Conservation (phyloP, 768 basidiomycete species). For the Phylloporus sp. region DNA sequence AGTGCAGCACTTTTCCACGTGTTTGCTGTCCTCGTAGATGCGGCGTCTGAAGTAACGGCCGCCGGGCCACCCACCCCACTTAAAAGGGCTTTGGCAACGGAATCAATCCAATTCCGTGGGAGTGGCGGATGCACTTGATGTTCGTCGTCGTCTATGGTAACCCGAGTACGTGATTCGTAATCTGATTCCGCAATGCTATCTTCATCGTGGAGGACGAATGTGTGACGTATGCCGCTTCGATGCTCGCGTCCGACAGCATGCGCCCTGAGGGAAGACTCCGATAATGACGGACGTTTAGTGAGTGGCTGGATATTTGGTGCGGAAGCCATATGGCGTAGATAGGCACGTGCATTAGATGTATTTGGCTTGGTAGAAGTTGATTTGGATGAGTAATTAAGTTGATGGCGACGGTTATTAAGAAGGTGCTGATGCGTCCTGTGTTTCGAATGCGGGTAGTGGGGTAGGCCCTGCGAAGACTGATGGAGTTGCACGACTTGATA, state of each 20-base stretch:
- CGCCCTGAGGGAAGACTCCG: constrained; percentile 33
- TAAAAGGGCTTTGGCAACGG: constrained; percentile 63
- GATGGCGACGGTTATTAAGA: constrained; percentile 21
- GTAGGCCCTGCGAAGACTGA: constrained; percentile 23
- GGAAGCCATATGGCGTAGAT: constrained; percentile 75
- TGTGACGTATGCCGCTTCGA: constrained; percentile 31
- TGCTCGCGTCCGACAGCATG: constrained; percentile 18
- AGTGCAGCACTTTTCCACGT: constrained; percentile 23
- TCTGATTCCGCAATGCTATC: constrained; percentile 23
- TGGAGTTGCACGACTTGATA: constrained; percentile 15
- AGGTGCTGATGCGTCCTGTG: constrained; percentile 15
- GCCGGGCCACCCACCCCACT: constrained; percentile 43
- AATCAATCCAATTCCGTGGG: constrained; percentile 67
- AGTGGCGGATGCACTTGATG: constrained; percentile 45
- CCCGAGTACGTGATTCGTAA: constrained; percentile 20
- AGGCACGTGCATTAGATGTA: constrained; percentile 54
- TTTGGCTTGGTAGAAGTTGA: constrained; percentile 19
- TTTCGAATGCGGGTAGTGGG: constrained; percentile 21
- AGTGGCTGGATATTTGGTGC: constrained; percentile 42
- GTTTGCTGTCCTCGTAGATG: constrained; percentile 19
- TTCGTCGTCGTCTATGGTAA: constrained; percentile 31
- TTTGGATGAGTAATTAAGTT: constrained; percentile 24
- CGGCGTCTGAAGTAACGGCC: constrained; percentile 28
- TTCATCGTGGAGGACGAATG: constrained; percentile 33
- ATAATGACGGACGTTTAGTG: constrained; percentile 29